phyloP scores from a whole-genome alignment of 2,329 filamentous ascomycete species.

The Ilyonectria sp. region DNA sequence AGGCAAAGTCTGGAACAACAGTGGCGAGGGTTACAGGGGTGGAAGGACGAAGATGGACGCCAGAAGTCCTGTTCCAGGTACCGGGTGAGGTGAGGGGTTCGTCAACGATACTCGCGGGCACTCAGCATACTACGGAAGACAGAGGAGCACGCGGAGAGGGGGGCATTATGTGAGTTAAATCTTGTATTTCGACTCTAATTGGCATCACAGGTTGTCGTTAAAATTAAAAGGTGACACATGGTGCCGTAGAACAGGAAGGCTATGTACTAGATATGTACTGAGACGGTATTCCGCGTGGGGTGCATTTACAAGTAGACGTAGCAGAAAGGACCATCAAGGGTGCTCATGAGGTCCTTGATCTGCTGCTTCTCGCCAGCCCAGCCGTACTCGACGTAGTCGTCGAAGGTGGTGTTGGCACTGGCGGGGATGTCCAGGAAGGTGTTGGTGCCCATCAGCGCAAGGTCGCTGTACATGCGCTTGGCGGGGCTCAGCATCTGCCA shows the following conservation, averaged over 20 bases:
- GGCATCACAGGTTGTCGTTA: conserved; percentile 8
- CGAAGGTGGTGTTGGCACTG: conserved; percentile 44
- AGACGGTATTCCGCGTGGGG: background rate
- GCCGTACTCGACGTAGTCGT: conserved; percentile 49
- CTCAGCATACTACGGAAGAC: background rate
- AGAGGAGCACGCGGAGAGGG: background rate
- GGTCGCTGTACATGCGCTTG: conserved; percentile 39
- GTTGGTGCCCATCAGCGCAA: conserved; percentile 44
- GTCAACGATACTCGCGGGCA: background rate
- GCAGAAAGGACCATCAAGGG: conserved; percentile 53
- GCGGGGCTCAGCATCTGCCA: conserved; percentile 50
- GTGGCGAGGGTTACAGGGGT: background rate
- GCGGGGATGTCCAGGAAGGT: conserved; percentile 45
- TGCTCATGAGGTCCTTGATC: conserved; percentile 53
- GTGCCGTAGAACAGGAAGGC: conserved; percentile 6
- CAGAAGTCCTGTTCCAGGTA: conserved; percentile 3
- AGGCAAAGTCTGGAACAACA: conserved; percentile 14
- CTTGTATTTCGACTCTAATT: conserved; percentile 23
- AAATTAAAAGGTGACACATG: conserved; percentile 15
- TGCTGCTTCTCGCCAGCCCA: conserved; percentile 41
- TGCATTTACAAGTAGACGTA: conserved; percentile 50
- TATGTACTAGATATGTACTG: conserved; percentile 6
- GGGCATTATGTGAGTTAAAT: conserved; percentile 11
- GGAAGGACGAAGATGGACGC: background rate
- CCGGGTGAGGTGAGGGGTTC: background rate